Percentiles rank a stretch among this genome's conserved stretches.
Evolutionary conservation across 1,139 yeast genomes (phyloP).

Genomic region (Candida smagusa): DNA sequence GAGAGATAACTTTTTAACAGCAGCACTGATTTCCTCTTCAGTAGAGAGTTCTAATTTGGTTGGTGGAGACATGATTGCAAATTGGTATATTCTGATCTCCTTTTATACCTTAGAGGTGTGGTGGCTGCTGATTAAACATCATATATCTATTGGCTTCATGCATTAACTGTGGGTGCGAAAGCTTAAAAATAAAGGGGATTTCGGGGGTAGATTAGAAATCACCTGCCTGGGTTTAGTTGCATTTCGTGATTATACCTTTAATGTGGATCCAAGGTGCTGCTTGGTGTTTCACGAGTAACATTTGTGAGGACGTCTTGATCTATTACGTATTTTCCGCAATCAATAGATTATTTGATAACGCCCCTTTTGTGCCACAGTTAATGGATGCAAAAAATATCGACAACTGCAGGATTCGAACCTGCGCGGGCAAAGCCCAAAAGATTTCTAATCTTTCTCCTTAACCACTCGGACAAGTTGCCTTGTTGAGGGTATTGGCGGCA

Average conservation of each 20-base stretch:
- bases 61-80: conserved; percentile 5
- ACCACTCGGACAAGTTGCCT: conserved; percentile 35
- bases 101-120: neutral
- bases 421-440: conserved; percentile 53
- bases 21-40: conserved; percentile 12
- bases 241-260: too few species aligned
- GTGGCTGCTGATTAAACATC: neutral
- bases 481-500: too few species aligned
- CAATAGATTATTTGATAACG: too few species aligned
- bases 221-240: too few species aligned
- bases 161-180: too few species aligned
- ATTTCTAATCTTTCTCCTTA: conserved; percentile 37
- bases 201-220: neutral
- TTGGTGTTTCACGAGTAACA: too few species aligned
- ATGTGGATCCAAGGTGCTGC: too few species aligned
- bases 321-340: too few species aligned
- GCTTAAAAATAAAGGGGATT: neutral
- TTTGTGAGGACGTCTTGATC: too few species aligned
- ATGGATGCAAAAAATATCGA: conserved; percentile 18
- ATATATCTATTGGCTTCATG: too few species aligned
- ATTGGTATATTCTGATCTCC: neutral
- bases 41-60: conserved; percentile 2
- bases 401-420: conserved; percentile 54
- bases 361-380: too few species aligned
- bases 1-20: conserved; percentile 15